phyloP scores from a whole-genome alignment of 208 protist species.

The Naegleria fowleri region DNA sequence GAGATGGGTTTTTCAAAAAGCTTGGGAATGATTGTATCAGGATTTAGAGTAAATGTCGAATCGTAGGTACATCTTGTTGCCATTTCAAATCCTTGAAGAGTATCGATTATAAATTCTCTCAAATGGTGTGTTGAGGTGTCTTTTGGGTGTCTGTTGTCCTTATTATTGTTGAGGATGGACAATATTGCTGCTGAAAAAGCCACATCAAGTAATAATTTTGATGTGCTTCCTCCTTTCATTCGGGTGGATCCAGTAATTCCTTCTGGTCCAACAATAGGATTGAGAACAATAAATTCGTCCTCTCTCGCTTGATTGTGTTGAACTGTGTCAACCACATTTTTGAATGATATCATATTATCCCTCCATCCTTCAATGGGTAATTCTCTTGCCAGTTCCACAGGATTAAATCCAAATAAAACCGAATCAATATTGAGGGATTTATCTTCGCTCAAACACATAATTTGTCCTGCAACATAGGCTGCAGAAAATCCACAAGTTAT shows the following conservation, averaged over 20 bases:
- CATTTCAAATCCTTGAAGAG: neutral
- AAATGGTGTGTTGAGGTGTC: neutral
- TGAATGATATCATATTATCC: neutral
- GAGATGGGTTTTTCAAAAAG: neutral
- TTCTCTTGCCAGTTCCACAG: constrained; percentile 23
- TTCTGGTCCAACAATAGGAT: constrained; percentile 47
- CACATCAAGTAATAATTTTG: constrained; percentile 38
- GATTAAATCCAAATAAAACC: constrained; percentile 45
- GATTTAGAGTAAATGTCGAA: neutral
- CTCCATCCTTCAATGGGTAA: constrained; percentile 31
- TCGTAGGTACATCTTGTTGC: neutral
- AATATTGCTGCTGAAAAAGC: constrained; percentile 26
- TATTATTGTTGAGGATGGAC: neutral
- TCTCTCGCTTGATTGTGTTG: neutral
- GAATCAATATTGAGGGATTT: neutral
- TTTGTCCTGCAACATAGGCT: constrained; percentile 41
- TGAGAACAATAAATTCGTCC: constrained; percentile 32
- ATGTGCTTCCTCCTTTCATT: constrained; percentile 48
- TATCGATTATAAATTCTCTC: neutral
- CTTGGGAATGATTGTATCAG: neutral
- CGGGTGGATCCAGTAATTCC: constrained; percentile 45
- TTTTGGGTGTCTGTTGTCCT: neutral
- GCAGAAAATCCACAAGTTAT: constrained; percentile 49
- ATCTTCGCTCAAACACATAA: constrained; percentile 10
- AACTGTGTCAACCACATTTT: neutral